Evolutionary conservation across 2,329 filamentous ascomycete species (phyloP).

Genomic region (Penicillium sp.): DNA sequence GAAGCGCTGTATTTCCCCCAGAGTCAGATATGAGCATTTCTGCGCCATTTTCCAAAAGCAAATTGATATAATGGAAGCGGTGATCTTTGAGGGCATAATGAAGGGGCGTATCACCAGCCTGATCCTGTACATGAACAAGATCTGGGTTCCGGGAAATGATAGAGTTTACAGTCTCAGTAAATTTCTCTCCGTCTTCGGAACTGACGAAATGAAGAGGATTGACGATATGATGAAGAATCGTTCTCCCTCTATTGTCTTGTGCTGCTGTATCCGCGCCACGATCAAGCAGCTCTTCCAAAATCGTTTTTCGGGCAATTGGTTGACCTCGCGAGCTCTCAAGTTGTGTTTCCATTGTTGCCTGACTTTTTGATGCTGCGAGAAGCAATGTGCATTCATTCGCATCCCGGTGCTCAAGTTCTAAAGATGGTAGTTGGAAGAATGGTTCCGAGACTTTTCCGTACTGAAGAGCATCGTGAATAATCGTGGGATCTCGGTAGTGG

Average conservation of each 20-base stretch:
- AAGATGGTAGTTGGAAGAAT: slow-evolving; percentile 13
- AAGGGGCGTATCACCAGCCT: slow-evolving; percentile 2
- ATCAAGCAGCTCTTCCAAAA: slow-evolving; percentile 13
- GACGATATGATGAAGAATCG: slow-evolving; percentile 12
- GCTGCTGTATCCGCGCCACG: slow-evolving; percentile 18
- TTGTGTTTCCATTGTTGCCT: neutral
- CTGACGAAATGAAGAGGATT: too few species aligned
- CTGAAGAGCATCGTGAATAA: slow-evolving; percentile 12
- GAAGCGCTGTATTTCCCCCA: slow-evolving; percentile 6
- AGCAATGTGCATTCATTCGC: slow-evolving; percentile 10
- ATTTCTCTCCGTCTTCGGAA: neutral
- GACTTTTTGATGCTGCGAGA: neutral
- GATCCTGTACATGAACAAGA: slow-evolving; percentile 8
- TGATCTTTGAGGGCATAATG: slow-evolving; percentile 2
- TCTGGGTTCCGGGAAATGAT: neutral
- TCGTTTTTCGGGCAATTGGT: neutral
- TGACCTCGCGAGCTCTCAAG: neutral
- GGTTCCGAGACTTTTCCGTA: neutral
- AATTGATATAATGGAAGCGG: neutral
- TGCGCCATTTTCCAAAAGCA: slow-evolving; percentile 12
- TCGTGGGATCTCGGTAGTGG: neutral
- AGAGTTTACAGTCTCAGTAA: neutral
- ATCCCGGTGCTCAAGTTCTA: slow-evolving; percentile 13
- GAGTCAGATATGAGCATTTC: slow-evolving; percentile 6
- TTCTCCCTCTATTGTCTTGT: slow-evolving; percentile 20